These are phyloP conservation scores for Glarea lozoyensis DNA, from an alignment of 495 filamentous ascomycete genomes.

Conservation along the genomic window DNA sequence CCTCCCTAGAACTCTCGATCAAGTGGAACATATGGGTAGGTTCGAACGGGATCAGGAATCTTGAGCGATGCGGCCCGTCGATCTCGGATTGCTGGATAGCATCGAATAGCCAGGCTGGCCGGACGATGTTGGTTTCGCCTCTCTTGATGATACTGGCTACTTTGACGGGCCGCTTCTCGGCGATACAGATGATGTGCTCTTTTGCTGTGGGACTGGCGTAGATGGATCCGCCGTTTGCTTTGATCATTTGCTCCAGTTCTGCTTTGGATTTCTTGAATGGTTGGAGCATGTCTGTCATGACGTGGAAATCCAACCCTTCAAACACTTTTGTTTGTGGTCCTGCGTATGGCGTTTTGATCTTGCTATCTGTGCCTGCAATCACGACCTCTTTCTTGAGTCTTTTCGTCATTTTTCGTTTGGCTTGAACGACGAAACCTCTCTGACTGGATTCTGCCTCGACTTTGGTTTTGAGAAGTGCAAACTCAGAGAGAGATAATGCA, in stretches of 20 bases:
- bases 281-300: constrained; percentile 32
- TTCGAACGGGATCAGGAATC: constrained; percentile 60
- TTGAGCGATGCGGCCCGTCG: constrained; percentile 44
- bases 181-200: constrained; percentile 58
- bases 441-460: constrained; percentile 63
- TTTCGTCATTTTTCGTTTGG: constrained; percentile 56
- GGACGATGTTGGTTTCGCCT: constrained; percentile 59
- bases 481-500: constrained; percentile 69
- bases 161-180: constrained; percentile 78
- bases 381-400: constrained; percentile 56
- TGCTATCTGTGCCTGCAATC: constrained; percentile 59
- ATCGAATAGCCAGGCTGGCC: constrained; percentile 78
- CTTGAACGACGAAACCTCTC: constrained; percentile 77
- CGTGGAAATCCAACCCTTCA: constrained; percentile 70
- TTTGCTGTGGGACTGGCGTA: constrained; percentile 61
- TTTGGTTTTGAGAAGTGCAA: constrained; percentile 59
- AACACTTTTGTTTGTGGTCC: constrained; percentile 56
- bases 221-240: constrained; percentile 77
- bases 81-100: constrained; percentile 48
- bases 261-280: constrained; percentile 62
- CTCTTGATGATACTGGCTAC: constrained; percentile 72
- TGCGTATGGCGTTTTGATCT: constrained; percentile 38
- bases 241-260: constrained; percentile 79
- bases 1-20: constrained; percentile 22
- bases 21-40: constrained; percentile 44